phyloP scores from a whole-genome alignment of 2,329 filamentous ascomycete genomes.

The Sclerotinia spermophila region DNA sequence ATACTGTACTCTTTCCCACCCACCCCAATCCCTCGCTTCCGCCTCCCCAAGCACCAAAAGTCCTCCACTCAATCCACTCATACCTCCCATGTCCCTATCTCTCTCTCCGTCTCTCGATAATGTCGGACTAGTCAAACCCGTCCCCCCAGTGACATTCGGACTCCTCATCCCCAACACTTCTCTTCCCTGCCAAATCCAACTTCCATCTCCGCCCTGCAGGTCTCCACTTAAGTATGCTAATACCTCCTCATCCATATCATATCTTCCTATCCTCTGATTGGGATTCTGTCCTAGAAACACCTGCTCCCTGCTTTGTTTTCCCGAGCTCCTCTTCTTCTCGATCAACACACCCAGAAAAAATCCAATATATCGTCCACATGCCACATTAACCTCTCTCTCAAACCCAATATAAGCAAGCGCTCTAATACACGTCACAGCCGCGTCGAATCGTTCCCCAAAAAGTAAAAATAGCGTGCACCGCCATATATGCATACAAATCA shows the following conservation, averaged over 20 bases:
- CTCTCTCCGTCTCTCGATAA: conserved; percentile 28
- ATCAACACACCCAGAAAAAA: conserved; percentile 74
- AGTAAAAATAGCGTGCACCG: conserved; percentile 78
- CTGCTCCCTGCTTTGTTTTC: conserved; percentile 28
- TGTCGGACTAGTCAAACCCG: conserved; percentile 23
- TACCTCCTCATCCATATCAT: conserved; percentile 71
- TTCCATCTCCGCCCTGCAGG: conserved; percentile 73
- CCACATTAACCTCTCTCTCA: conserved; percentile 66
- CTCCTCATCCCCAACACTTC: conserved; percentile 45
- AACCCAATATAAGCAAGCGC: conserved; percentile 67
- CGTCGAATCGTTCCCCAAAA: conserved; percentile 67
- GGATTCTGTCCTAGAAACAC: neutral
- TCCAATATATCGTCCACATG: conserved; percentile 75
- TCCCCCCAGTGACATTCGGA: conserved; percentile 17
- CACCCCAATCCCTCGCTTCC: conserved; percentile 67
- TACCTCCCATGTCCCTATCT: conserved; percentile 38
- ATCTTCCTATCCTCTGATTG: conserved; percentile 12
- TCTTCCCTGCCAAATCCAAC: conserved; percentile 76
- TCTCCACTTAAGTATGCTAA: conserved; percentile 83
- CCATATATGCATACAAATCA: conserved; percentile 82
- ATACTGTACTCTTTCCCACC: conserved; percentile 72
- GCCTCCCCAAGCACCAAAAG: conserved; percentile 47
- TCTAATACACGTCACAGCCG: conserved; percentile 69
- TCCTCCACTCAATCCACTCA: neutral
- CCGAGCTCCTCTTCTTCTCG: conserved; percentile 45